phyloP scores from a whole-genome alignment of 176 grass and related monocot genomes.

The Puya raimondii region DNA sequence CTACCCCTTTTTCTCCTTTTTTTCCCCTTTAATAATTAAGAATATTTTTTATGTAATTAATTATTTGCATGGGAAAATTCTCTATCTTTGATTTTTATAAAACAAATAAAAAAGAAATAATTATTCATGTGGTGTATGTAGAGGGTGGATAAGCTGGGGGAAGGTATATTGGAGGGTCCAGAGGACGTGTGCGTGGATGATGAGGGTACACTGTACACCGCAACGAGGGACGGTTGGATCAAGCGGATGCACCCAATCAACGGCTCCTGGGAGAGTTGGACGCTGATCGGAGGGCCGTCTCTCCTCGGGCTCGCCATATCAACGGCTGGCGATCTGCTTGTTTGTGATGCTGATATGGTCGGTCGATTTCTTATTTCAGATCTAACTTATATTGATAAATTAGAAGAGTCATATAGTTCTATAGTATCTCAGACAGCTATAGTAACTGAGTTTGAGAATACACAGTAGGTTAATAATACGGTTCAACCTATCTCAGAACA shows the following conservation, averaged over 20 bases:
- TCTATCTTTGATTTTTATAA: no score
- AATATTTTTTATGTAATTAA: neutral
- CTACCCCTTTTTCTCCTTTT: no score
- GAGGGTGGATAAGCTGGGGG: slow-evolving; percentile 60
- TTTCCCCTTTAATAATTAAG: no score
- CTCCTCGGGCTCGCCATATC: slow-evolving; percentile 50
- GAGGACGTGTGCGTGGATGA: slow-evolving; percentile 69
- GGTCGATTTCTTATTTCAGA: neutral
- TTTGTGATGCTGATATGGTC: slow-evolving; percentile 63
- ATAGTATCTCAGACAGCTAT: neutral
- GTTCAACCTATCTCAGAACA: no score
- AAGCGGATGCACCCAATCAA: slow-evolving; percentile 44
- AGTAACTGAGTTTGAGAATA: no score
- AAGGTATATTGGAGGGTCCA: slow-evolving; percentile 36
- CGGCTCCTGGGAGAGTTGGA: slow-evolving; percentile 60
- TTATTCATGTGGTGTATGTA: neutral
- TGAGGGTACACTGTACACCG: slow-evolving; percentile 48
- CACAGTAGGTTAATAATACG: no score
- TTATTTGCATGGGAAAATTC: neutral
- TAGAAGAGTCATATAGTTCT: neutral
- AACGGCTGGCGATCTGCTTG: slow-evolving; percentile 39
- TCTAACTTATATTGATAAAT: neutral
- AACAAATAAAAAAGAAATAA: no score
- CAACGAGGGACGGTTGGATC: slow-evolving; percentile 69
- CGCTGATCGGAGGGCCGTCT: slow-evolving; percentile 32